Evolutionary conservation across 1,139 yeast genomes (phyloP), one percentile per base, ranked within the genome.

Genomic region (Sugiyamaella novakii): DNA sequence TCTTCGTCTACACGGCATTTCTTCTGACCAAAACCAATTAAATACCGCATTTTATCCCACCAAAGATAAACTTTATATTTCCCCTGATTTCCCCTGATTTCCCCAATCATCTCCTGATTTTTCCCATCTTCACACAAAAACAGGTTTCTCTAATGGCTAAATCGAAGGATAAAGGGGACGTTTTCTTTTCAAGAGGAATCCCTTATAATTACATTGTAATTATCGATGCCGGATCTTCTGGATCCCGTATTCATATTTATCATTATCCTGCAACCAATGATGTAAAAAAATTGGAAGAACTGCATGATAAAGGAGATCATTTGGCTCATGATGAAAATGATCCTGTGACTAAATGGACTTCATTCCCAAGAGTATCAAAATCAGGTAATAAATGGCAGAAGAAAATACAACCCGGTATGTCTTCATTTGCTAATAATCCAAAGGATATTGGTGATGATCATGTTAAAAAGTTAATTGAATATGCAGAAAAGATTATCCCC

Each of bases 211-310:
- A 54, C 21, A 78, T 86, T 2, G 78, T 87, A 1, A 75, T 87
- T 8, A 80, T 87, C 17, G 96, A 87, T 62, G 85, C 95, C 0
- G 95, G 96, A 0, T 84, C 94, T 1, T 81, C 81, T 41, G 95
- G 95, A 0, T 82, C 94, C 0, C 70, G 95, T 12, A 85, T 85
- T 0, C 84, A 78, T 60, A 77, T 87, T 1, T 87, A 87, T 65
- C 76, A 77, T 52, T 85, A 88, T 86, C 69, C 80, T 31, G 79
- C 79, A 52, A 76, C 61, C 6, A 65, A 60, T 4, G 62, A 55
- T 35, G 56, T 56, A 50, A 53, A 25, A 58, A 51, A 21, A 60
- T 57, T 33, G 11, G 42, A 42, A 24, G 41, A 44, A 54, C 33
- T 50, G 47, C 41, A 51, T 57, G 60, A 35, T 37, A 44, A 44